Evolutionary conservation across 148 eudicot species (phyloP), one percentile per base, ranked within the genome.

Genomic region (Rhododendron vialii): DNA sequence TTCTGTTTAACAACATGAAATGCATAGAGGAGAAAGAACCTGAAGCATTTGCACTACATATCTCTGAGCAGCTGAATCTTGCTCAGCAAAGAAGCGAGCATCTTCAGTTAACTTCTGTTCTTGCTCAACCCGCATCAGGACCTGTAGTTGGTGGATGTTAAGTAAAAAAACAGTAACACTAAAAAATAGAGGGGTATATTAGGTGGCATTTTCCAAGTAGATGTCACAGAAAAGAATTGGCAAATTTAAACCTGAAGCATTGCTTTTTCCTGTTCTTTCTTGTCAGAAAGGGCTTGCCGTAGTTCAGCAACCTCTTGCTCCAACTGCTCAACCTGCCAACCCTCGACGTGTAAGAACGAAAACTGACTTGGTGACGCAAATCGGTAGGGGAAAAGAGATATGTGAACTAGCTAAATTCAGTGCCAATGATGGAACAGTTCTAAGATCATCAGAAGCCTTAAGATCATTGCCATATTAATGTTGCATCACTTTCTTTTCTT

Each of bases 61-160:
- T 90, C 86, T 95, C 89, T 95, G 98, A 83, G 92, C 91, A 81
- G 92, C 93, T 55, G 91, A 94, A 85, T 96, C 96, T 88, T 92
- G 93, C 90, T 94, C 95, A 77, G 98, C 99, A 86, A 84, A 93
- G 85, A 89, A 86, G 84, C 98, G 93, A 63, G 96, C 99, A 88
- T 93, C 96, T 90, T 96, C 98, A 79, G 94, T 86, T 61, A 91
- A 85, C 87, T 88, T 95, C 81, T 95, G 98, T 88, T 96, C 96
- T 90, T 94, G 94, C 90, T 96, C 99, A 83, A 95, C 92, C 84
- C 95, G 90, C 99, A 96, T 89, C 81, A 96, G 86, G 30, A 96
- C 95, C 99, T 96, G 89, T 43, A 88, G 36, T 48, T 26, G 26
- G 35, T 55, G 38, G 36, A 80, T 9, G 24, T 41, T 13, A 71